Evolutionary conservation across 2,329 filamentous ascomycete species (phyloP).

Genomic region (Juglanconis oblonga): DNA sequence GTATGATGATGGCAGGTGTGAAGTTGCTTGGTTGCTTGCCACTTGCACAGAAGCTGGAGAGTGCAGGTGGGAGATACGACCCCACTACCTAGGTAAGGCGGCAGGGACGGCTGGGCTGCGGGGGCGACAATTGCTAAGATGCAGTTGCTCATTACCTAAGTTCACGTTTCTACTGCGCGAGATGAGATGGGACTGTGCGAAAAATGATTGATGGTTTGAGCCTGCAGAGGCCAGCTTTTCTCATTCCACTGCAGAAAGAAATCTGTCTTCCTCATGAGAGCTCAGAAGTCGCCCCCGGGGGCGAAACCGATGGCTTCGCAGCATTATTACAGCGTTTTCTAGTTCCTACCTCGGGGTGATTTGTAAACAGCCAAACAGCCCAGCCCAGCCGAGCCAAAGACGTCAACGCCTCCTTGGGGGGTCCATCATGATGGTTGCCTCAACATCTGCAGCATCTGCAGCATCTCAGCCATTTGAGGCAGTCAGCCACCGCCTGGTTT

Average conservation of each 20-base stretch:
- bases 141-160: neutral
- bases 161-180: too few relatives aligned
- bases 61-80: conserved; percentile 3
- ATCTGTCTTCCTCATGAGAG: neutral
- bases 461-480: too few relatives aligned
- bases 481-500: too few relatives aligned
- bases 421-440: too few relatives aligned
- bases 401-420: neutral
- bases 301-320: neutral
- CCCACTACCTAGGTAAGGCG: conserved; percentile 5
- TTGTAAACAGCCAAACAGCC: neutral
- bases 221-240: too few relatives aligned
- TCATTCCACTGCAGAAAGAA: too few relatives aligned
- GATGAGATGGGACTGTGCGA: too few relatives aligned
- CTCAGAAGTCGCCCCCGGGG: neutral
- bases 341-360: neutral
- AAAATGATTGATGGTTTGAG: too few relatives aligned
- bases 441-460: too few relatives aligned
- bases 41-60: neutral
- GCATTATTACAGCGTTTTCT: neutral
- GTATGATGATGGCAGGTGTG: neutral
- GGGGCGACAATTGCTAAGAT: too few relatives aligned
- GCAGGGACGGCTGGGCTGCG: neutral
- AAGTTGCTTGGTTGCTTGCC: conserved; percentile 1
- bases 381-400: neutral